Evolutionary conservation across 306 rosid genomes (phyloP).

Genomic region (Vachellia collinsii): DNA sequence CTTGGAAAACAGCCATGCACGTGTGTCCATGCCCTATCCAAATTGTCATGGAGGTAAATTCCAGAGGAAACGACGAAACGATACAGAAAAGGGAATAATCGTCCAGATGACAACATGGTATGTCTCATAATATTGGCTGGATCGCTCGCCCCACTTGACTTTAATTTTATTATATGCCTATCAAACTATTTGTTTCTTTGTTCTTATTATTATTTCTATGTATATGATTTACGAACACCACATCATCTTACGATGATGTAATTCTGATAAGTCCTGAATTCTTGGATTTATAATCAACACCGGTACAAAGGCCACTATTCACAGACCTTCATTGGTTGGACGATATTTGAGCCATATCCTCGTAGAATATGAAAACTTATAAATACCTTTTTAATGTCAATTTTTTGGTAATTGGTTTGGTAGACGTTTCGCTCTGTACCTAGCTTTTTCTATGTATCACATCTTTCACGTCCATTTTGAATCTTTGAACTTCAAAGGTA

Average conservation of each 20-base stretch:
- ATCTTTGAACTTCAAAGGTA: background rate
- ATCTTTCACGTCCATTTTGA: background rate
- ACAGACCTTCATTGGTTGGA: slow-evolving; percentile 20
- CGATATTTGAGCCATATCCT: slow-evolving; percentile 30
- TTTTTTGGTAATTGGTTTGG: background rate
- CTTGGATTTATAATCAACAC: slow-evolving; percentile 27
- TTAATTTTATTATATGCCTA: slow-evolving; percentile 1
- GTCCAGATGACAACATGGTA: slow-evolving; percentile 47
- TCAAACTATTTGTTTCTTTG: slow-evolving; percentile 21
- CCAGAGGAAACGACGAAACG: slow-evolving; percentile 52
- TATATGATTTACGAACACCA: background rate
- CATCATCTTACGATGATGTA: slow-evolving; percentile 32
- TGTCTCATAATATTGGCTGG: slow-evolving; percentile 34
- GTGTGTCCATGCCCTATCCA: slow-evolving; percentile 45
- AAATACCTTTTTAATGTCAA: background rate
- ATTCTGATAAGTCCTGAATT: slow-evolving; percentile 9
- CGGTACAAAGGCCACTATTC: slow-evolving; percentile 4
- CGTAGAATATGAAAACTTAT: slow-evolving; percentile 5
- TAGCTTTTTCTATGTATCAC: slow-evolving; percentile 2
- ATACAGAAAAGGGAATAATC: slow-evolving; percentile 57
- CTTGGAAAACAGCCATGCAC: slow-evolving; percentile 44
- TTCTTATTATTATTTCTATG: background rate
- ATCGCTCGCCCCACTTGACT: slow-evolving; percentile 44
- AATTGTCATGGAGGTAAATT: slow-evolving; percentile 47
- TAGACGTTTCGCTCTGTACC: slow-evolving; percentile 33